Conservation (phyloP, 352 stramenopile genomes). For the Phytophthora crassamura region DNA sequence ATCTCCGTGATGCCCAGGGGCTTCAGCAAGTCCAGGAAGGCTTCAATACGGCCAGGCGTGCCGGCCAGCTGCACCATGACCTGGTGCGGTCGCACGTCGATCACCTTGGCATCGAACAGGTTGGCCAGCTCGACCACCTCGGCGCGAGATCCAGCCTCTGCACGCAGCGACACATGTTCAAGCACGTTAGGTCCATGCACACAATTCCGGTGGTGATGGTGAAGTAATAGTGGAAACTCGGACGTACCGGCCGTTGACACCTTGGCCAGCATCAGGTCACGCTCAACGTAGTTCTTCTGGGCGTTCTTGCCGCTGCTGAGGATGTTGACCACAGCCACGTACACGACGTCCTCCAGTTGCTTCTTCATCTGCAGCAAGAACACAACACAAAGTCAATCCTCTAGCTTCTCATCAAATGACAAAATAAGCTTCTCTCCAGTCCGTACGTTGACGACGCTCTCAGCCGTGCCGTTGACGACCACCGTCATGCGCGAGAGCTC, state of each 20-base stretch:
- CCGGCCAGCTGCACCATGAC: slow-evolving; percentile 87
- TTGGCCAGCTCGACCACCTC: slow-evolving; percentile 85
- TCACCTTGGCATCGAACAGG: slow-evolving; percentile 88
- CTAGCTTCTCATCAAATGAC: neutral
- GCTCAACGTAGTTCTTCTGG: slow-evolving; percentile 87
- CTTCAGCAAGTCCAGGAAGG: slow-evolving; percentile 85
- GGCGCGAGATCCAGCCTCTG: slow-evolving; percentile 67
- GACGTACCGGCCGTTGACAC: slow-evolving; percentile 78
- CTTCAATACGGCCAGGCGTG: slow-evolving; percentile 78
- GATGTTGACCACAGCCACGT: slow-evolving; percentile 88
- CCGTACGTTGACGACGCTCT: slow-evolving; percentile 80
- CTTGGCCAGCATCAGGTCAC: slow-evolving; percentile 90
- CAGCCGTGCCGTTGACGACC: slow-evolving; percentile 81
- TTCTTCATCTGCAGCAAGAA: slow-evolving; percentile 79
- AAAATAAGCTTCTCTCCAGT: neutral
- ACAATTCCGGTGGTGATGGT: slow-evolving; percentile 13
- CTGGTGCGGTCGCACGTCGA: slow-evolving; percentile 84
- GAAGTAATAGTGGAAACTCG: neutral
- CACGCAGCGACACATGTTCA: slow-evolving; percentile 11
- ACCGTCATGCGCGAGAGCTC: slow-evolving; percentile 89
- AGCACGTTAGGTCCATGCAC: slow-evolving; percentile 14
- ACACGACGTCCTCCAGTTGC: slow-evolving; percentile 88
- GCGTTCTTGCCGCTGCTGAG: slow-evolving; percentile 67
- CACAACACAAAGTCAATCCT: neutral
- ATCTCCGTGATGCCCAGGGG: slow-evolving; percentile 85